A percentile compares a stretch with the other conserved stretches of the same genome.
Evolutionary conservation across 2,329 filamentous ascomycete genomes (phyloP).

Genomic region (Daldinia sp.): DNA sequence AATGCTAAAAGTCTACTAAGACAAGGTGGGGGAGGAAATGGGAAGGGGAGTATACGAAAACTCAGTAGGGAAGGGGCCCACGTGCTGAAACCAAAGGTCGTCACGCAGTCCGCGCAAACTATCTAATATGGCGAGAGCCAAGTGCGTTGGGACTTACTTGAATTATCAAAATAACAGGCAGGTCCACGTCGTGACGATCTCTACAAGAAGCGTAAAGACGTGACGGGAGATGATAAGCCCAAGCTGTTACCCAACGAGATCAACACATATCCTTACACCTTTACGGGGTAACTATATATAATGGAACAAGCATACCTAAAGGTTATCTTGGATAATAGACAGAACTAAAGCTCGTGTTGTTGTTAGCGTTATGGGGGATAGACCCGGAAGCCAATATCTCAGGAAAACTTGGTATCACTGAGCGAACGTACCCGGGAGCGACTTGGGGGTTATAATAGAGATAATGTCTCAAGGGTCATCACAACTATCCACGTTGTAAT

Average conservation of each 20-base stretch:
- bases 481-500: conserved; percentile 14
- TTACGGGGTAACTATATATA: neutral
- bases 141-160: neutral
- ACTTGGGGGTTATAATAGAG: neutral
- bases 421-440: conserved; percentile 11
- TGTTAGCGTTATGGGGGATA: neutral
- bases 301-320: conserved; percentile 12
- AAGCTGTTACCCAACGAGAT: neutral
- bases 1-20: neutral
- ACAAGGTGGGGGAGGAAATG: neutral
- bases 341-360: conserved; percentile 1
- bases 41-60: neutral
- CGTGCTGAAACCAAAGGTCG: neutral
- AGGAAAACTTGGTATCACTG: neutral
- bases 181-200: neutral
- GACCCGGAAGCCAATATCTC: neutral
- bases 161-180: neutral
- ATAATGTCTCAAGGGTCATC: neutral
- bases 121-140: neutral
- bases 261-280: neutral
- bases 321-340: neutral
- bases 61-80: neutral
- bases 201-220: neutral
- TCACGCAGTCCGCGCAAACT: neutral
- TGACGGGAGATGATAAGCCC: neutral